Conservation (phyloP, 148 eudicot genomes). For the Cornus suecica region DNA sequence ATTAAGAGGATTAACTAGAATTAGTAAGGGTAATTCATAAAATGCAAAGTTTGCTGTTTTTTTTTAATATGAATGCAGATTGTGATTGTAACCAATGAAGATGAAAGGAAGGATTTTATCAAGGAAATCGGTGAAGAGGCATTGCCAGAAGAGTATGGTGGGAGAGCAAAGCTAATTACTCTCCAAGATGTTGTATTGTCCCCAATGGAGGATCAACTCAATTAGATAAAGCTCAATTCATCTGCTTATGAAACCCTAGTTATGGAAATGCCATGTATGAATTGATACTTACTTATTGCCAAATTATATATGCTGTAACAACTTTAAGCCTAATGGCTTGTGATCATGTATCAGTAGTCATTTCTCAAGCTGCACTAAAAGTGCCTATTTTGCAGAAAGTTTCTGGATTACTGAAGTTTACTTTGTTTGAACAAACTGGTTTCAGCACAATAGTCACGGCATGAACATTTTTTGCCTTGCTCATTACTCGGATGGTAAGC, state of each 20-base stretch:
- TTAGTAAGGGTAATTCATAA: neutral
- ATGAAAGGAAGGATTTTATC: slow-evolving; percentile 32
- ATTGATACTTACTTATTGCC: neutral
- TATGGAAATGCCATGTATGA: slow-evolving; percentile 9
- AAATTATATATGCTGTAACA: neutral
- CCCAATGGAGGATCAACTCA: slow-evolving; percentile 14
- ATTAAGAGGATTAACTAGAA: neutral
- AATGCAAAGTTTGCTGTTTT: neutral
- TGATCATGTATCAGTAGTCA: neutral
- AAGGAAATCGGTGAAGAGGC: slow-evolving; percentile 38
- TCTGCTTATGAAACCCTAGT: slow-evolving; percentile 9
- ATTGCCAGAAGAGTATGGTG: slow-evolving; percentile 50
- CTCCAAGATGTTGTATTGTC: slow-evolving; percentile 36
- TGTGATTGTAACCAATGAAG: slow-evolving; percentile 44
- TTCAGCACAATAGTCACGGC: neutral
- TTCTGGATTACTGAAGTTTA: neutral
- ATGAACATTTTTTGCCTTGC: too few species aligned
- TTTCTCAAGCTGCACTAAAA: neutral
- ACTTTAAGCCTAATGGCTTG: neutral
- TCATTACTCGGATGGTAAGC: too few species aligned
- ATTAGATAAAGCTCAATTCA: neutral
- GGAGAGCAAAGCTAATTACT: slow-evolving; percentile 39
- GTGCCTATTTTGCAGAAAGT: neutral
- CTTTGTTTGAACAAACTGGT: neutral
- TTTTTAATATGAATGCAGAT: slow-evolving; percentile 31